Evolutionary conservation across 305 asterid genomes (phyloP).

Genomic region (Withania somnifera): DNA sequence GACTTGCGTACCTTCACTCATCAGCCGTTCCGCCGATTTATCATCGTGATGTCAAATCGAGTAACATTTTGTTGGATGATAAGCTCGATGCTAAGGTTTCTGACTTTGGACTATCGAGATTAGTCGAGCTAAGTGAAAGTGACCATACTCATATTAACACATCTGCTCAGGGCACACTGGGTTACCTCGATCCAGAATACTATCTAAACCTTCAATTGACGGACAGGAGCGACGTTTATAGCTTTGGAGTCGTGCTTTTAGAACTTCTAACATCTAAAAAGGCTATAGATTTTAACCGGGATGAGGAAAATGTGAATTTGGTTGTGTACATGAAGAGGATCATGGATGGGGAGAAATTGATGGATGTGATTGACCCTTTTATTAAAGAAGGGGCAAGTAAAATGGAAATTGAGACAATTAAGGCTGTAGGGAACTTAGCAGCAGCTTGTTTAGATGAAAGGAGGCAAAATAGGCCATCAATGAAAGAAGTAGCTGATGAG

Average conservation of each 20-base stretch:
- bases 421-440: slow-evolving; percentile 30
- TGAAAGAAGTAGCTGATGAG: slow-evolving; percentile 42
- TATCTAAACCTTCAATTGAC: slow-evolving; percentile 29
- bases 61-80: slow-evolving; percentile 27
- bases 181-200: slow-evolving; percentile 38
- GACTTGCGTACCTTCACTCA: slow-evolving; percentile 32
- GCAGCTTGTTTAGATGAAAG: slow-evolving; percentile 26
- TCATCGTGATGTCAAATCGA: slow-evolving; percentile 39
- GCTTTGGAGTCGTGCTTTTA: slow-evolving; percentile 28
- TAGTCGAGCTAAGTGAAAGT: slow-evolving; percentile 24
- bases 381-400: slow-evolving; percentile 22
- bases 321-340: slow-evolving; percentile 30
- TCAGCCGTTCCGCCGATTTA: slow-evolving; percentile 31
- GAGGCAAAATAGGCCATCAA: slow-evolving; percentile 26
- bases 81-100: slow-evolving; percentile 33
- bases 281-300: slow-evolving; percentile 29
- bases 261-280: slow-evolving; percentile 27
- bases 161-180: slow-evolving; percentile 38
- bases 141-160: slow-evolving; percentile 26
- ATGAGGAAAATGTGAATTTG: slow-evolving; percentile 28
- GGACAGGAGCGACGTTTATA: slow-evolving; percentile 34
- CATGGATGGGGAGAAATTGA: slow-evolving; percentile 20
- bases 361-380: slow-evolving; percentile 24
- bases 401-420: slow-evolving; percentile 27
- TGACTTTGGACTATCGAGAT: slow-evolving; percentile 33